Conservation (phyloP, 495 filamentous ascomycete genomes). For the Hypoxylon lienhwacheense region DNA sequence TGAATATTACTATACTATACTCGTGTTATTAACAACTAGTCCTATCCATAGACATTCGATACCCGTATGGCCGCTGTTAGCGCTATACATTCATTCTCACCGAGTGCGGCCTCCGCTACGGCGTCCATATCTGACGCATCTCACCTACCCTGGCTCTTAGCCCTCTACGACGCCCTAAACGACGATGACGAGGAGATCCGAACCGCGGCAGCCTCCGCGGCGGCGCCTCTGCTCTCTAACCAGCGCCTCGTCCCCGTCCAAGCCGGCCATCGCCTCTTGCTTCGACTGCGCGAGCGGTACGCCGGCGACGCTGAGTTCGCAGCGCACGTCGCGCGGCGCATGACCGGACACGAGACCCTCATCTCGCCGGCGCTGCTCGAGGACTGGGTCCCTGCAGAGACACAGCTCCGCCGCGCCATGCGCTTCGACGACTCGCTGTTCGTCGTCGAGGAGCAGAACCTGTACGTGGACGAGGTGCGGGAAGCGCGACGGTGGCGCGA, state of each 20-base stretch:
- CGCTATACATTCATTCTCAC: slow-evolving; percentile 43
- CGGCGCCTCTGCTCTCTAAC: slow-evolving; percentile 42
- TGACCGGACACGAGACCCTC: slow-evolving; percentile 36
- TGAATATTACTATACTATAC: neutral
- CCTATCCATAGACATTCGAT: slow-evolving; percentile 60
- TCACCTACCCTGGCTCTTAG: slow-evolving; percentile 47
- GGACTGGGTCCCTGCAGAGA: slow-evolving; percentile 45
- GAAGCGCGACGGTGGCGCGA: slow-evolving; percentile 68
- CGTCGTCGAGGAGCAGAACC: slow-evolving; percentile 84
- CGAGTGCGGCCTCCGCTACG: slow-evolving; percentile 33
- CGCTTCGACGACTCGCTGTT: slow-evolving; percentile 76
- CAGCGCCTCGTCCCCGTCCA: slow-evolving; percentile 44
- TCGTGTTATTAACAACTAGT: neutral
- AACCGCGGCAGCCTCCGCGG: slow-evolving; percentile 58
- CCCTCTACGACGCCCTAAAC: slow-evolving; percentile 62
- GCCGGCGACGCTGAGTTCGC: slow-evolving; percentile 34
- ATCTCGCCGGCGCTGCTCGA: neutral
- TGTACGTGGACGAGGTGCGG: slow-evolving; percentile 76
- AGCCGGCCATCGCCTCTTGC: slow-evolving; percentile 43
- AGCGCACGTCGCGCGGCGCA: slow-evolving; percentile 38
- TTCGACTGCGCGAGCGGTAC: slow-evolving; percentile 40
- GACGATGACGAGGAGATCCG: slow-evolving; percentile 93
- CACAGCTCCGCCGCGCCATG: slow-evolving; percentile 52
- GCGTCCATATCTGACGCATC: neutral
- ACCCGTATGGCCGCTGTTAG: slow-evolving; percentile 61